Conservation (phyloP, 352 stramenopile species). For the Saprolegnia parasitica region DNA sequence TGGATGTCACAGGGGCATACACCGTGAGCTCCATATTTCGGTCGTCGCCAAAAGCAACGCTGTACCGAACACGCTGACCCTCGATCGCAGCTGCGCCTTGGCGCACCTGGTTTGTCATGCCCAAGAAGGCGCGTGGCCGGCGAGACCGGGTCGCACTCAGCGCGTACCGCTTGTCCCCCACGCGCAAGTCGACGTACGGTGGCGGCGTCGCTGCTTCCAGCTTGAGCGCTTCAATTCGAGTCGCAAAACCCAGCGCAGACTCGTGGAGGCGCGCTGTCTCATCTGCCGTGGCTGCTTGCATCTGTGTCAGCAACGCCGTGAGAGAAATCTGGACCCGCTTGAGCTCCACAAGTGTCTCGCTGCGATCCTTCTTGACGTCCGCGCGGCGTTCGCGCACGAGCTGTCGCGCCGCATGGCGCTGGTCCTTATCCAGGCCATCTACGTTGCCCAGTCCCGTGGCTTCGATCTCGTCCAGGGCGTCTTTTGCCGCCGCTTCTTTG, state of each 20-base stretch:
- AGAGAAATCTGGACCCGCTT: conserved; percentile 3
- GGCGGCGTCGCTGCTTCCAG: neutral
- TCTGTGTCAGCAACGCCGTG: neutral
- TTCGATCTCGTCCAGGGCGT: conserved; percentile 20
- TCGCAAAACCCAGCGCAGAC: too few species aligned
- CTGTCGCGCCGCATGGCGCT: neutral
- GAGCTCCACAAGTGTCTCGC: conserved; percentile 13
- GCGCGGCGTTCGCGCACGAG: conserved; percentile 7
- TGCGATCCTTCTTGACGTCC: conserved; percentile 10
- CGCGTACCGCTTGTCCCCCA: neutral
- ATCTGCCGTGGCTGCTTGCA: neutral
- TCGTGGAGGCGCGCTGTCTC: too few species aligned
- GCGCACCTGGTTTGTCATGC: neutral
- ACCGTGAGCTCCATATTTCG: neutral
- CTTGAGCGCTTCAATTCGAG: neutral
- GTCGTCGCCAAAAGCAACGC: neutral
- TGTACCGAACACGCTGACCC: conserved; percentile 16
- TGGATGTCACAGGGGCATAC: neutral
- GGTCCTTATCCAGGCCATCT: neutral
- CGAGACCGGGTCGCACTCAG: too few species aligned
- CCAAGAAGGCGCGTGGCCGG: conserved; percentile 6
- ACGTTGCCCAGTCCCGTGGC: neutral
- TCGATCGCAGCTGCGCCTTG: neutral
- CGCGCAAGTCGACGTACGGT: conserved; percentile 1
- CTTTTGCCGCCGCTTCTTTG: conserved; percentile 12